These are phyloP conservation scores for Scytalidium sp. DNA, from an alignment of 2,329 filamentous ascomycete species.

Conservation along the genomic window DNA sequence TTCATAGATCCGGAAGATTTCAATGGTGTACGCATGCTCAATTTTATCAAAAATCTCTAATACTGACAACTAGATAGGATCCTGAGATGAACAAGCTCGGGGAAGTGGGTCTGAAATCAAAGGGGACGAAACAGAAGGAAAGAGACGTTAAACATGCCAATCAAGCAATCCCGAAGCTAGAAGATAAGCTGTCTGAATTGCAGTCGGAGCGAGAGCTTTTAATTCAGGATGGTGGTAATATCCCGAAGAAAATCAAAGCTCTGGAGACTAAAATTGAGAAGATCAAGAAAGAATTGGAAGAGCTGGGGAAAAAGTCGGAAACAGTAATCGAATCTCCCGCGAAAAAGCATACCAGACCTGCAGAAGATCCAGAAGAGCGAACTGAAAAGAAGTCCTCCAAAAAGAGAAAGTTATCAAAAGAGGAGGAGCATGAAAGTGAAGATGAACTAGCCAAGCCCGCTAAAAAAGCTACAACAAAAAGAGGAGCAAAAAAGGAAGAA, in stretches of 20 bases:
- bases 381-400: neutral
- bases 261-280: neutral
- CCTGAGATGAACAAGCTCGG: conserved; percentile 31
- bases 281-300: conserved; percentile 1
- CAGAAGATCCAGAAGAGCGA: neutral
- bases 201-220: conserved; percentile 8
- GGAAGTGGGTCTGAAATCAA: conserved; percentile 19
- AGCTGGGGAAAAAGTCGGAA: conserved; percentile 40
- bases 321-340: neutral
- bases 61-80: conserved; percentile 17
- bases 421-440: neutral
- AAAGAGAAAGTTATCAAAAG: neutral
- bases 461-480: neutral
- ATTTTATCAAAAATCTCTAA: neutral
- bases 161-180: conserved; percentile 9
- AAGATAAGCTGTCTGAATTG: conserved; percentile 9
- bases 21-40: conserved; percentile 66
- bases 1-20: conserved; percentile 85
- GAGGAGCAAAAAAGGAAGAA: neutral
- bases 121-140: conserved; percentile 19
- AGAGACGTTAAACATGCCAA: conserved; percentile 13
- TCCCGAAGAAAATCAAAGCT: neutral
- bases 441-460: neutral
- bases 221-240: conserved; percentile 1
- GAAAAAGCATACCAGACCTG: neutral